These are phyloP conservation scores for Lentinus tigrinus DNA, from an alignment of 768 basidiomycete genomes.

Conservation along the genomic window DNA sequence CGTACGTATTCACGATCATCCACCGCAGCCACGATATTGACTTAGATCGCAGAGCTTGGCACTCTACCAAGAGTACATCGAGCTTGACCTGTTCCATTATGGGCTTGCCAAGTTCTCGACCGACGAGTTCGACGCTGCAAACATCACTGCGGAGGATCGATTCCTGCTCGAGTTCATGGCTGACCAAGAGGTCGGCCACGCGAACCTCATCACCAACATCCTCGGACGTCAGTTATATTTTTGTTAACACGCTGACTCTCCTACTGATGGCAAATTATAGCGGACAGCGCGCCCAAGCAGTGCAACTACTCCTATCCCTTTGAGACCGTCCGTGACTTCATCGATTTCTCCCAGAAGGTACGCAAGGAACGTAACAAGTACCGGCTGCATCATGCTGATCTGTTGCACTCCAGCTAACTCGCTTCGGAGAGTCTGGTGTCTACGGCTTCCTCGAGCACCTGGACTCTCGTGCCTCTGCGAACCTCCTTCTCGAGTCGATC, in stretches of 20 bases:
- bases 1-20: conserved; percentile 21
- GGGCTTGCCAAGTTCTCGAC: conserved; percentile 53
- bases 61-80: conserved; percentile 65
- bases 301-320: conserved; percentile 61
- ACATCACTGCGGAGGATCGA: conserved; percentile 51
- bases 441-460: conserved; percentile 68
- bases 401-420: conserved; percentile 36
- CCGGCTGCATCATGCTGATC: neutral
- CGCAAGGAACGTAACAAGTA: neutral
- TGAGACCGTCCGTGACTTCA: conserved; percentile 53
- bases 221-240: conserved; percentile 37
- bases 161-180: conserved; percentile 63
- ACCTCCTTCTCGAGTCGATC: conserved; percentile 55
- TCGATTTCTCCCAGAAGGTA: conserved; percentile 59
- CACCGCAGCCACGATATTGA: neutral
- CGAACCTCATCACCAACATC: conserved; percentile 51
- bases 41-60: conserved; percentile 42
- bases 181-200: conserved; percentile 64
- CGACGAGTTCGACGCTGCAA: conserved; percentile 55
- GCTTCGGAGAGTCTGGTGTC: conserved; percentile 57
- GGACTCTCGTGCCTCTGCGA: conserved; percentile 51
- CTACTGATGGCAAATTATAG: conserved; percentile 16
- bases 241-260: neutral
- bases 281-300: conserved; percentile 42
- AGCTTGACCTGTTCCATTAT: conserved; percentile 58